Conservation (phyloP, 2,329 filamentous ascomycete genomes). For the Claviceps sp. region DNA sequence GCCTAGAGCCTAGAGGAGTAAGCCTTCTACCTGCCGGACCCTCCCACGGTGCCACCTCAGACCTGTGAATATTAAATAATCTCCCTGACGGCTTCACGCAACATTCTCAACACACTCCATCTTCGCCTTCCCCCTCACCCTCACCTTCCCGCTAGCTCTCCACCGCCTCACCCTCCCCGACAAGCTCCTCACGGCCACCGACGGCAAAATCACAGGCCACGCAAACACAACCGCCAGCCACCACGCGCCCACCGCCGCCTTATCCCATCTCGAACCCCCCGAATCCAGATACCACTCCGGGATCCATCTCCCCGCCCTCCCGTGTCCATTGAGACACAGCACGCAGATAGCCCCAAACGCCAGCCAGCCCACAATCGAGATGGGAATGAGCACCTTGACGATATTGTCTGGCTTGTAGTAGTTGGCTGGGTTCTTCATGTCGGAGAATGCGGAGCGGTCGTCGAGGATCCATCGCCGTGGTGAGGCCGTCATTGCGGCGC, state of each 20-base stretch:
- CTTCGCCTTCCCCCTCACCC: constrained; percentile 23
- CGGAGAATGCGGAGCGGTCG: neutral
- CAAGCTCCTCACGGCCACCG: constrained; percentile 65
- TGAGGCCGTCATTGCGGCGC: neutral
- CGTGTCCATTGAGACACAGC: constrained; percentile 17
- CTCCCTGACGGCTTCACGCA: neutral
- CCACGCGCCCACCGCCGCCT: constrained; percentile 14
- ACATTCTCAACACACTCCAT: neutral
- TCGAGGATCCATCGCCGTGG: neutral
- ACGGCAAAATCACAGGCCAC: constrained; percentile 49
- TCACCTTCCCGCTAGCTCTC: constrained; percentile 18
- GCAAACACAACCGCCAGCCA: constrained; percentile 17
- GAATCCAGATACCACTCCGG: constrained; percentile 22
- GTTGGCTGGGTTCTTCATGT: neutral
- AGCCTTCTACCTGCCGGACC: too few relatives aligned
- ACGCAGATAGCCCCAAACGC: constrained; percentile 19
- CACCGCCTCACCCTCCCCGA: constrained; percentile 37
- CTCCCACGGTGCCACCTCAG: too few relatives aligned
- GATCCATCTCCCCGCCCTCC: constrained; percentile 17
- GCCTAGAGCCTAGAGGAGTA: too few relatives aligned
- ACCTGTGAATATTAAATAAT: too few relatives aligned
- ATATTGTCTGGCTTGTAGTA: constrained; percentile 1
- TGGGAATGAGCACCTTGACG: constrained; percentile 10
- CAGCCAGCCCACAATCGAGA: constrained; percentile 17
- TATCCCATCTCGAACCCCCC: constrained; percentile 9